Evolutionary conservation across 2,329 filamentous ascomycete genomes (phyloP).

Genomic region (Laburnicola sp.): DNA sequence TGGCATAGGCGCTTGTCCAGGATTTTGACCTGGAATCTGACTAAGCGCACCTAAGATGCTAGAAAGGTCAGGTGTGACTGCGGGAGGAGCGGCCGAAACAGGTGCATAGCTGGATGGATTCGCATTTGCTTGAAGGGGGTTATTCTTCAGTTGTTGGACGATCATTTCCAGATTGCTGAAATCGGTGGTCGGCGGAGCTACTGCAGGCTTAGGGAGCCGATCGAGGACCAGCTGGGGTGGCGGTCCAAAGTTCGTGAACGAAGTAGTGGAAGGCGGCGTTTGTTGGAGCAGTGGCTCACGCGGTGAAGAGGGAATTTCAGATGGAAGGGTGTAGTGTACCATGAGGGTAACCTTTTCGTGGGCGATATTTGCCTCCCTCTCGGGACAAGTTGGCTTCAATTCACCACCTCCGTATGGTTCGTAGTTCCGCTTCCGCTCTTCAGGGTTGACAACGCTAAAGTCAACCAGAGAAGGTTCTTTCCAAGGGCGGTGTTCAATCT

Average conservation of each 20-base stretch:
- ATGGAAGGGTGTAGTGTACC: conserved; percentile 50
- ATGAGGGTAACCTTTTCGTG: conserved; percentile 53
- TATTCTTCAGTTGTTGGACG: conserved; percentile 30
- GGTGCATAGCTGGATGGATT: conserved; percentile 22
- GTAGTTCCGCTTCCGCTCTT: conserved; percentile 51
- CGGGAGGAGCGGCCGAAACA: conserved; percentile 18
- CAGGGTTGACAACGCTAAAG: conserved; percentile 47
- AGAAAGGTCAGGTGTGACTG: conserved; percentile 27
- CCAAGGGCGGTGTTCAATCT: conserved; percentile 40
- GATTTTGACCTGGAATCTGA: conserved; percentile 20
- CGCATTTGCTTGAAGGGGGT: conserved; percentile 12
- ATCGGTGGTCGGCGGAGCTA: conserved; percentile 21
- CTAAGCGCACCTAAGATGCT: conserved; percentile 34
- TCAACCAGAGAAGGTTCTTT: conserved; percentile 45
- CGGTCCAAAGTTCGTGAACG: conserved; percentile 45
- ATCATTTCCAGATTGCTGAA: conserved; percentile 33
- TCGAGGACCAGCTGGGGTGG: conserved; percentile 33
- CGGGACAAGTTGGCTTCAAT: conserved; percentile 45
- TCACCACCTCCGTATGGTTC: conserved; percentile 51
- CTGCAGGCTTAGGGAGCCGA: conserved; percentile 26
- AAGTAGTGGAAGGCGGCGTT: conserved; percentile 16
- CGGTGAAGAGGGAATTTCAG: conserved; percentile 53
- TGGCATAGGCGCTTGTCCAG: conserved; percentile 14
- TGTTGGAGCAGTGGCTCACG: conserved; percentile 49
- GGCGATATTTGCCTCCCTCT: conserved; percentile 49